Percentiles rank a stretch among this genome's conserved stretches.
These are phyloP conservation scores for Fomitopsis palustris DNA, from an alignment of 1,284 basidiomycete species.

Conservation along the genomic window DNA sequence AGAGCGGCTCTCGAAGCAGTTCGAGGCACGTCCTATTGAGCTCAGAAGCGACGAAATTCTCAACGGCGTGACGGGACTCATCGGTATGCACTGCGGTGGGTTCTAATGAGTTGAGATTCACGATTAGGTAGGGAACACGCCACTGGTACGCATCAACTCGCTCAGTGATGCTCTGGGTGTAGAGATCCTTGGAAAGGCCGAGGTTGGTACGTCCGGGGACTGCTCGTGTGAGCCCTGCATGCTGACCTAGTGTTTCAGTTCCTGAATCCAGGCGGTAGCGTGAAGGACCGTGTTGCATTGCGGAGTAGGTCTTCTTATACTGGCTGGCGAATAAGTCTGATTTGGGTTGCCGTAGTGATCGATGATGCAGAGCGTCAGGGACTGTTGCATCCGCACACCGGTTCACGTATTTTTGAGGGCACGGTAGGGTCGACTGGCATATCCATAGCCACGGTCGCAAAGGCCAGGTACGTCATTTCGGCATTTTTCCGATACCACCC, in stretches of 20 bases:
- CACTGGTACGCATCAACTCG: constrained; percentile 88
- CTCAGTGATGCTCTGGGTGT: constrained; percentile 89
- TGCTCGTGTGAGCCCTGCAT: neutral
- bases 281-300: constrained; percentile 95
- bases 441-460: constrained; percentile 89
- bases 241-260: constrained; percentile 49
- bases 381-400: constrained; percentile 81
- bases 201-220: constrained; percentile 47
- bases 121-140: constrained; percentile 77
- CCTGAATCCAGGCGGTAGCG: constrained; percentile 95
- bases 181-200: constrained; percentile 95
- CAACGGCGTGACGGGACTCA: constrained; percentile 75
- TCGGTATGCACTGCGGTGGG: constrained; percentile 50
- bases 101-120: neutral
- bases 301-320: constrained; percentile 57
- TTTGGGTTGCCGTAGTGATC: constrained; percentile 61
- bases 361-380: constrained; percentile 89
- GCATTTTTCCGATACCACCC: neutral
- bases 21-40: constrained; percentile 66
- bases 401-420: constrained; percentile 95
- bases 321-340: neutral
- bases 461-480: constrained; percentile 63
- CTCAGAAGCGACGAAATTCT: constrained; percentile 73
- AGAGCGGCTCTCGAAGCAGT: constrained; percentile 31
- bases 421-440: constrained; percentile 98